A percentile compares a stretch with the other conserved stretches of the same genome.
Evolutionary conservation across 2,329 filamentous ascomycete genomes (phyloP).

Genomic region (Onygenales sp.): DNA sequence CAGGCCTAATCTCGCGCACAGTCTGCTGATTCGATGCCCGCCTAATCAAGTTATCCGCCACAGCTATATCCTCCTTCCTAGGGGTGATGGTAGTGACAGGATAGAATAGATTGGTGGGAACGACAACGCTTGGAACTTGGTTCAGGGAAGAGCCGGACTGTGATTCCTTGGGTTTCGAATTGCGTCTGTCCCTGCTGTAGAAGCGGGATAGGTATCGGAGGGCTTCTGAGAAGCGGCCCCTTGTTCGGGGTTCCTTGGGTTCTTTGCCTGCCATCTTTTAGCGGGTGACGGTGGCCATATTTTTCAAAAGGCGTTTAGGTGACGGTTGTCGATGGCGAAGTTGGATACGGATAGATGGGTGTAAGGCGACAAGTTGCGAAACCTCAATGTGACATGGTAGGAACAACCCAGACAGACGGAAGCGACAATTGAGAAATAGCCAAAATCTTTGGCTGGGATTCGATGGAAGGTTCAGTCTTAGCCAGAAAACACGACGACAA

Average conservation of each 20-base stretch:
- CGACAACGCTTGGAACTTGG: neutral
- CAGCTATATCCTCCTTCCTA: neutral
- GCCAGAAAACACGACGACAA: neutral
- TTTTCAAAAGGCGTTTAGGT: too few species aligned
- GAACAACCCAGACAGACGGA: too few species aligned
- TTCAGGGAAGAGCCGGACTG: neutral
- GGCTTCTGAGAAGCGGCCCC: slow-evolving; percentile 8
- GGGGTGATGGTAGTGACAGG: neutral
- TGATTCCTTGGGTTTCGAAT: neutral
- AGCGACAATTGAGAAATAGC: too few species aligned
- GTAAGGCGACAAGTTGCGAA: too few species aligned
- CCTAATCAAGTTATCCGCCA: neutral
- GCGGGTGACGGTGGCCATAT: neutral
- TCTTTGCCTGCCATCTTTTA: neutral
- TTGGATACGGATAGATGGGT: too few species aligned
- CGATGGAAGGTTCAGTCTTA: too few species aligned
- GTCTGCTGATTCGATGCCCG: neutral
- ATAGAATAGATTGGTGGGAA: neutral
- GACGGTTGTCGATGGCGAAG: too few species aligned
- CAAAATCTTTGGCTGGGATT: too few species aligned
- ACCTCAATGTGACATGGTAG: too few species aligned
- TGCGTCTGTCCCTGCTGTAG: slow-evolving; percentile 3
- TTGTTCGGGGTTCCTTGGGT: neutral
- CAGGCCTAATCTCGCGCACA: neutral
- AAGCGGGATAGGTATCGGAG: slow-evolving; percentile 12